A percentile compares a stretch with the other conserved stretches of the same genome.
Conservation (phyloP, 768 basidiomycete genomes). For the Amanita inopinata region DNA sequence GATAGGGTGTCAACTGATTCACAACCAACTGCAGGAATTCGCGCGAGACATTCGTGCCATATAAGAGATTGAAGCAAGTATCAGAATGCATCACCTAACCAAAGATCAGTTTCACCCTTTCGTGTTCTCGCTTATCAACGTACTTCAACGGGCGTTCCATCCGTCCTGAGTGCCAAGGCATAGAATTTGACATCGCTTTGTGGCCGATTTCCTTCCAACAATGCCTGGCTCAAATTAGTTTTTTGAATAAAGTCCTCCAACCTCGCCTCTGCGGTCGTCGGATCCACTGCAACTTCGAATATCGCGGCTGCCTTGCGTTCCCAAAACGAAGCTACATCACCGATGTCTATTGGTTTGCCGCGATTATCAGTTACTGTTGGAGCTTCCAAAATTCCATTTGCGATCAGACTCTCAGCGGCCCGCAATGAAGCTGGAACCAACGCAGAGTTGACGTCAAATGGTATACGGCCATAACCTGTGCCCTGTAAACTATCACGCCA, state of each 20-base stretch:
- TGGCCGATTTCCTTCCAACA: conserved; percentile 17
- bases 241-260: conserved; percentile 25
- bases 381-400: conserved; percentile 16
- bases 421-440: conserved; percentile 32
- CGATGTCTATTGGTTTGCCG: conserved; percentile 7
- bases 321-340: conserved; percentile 24
- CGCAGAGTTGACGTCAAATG: conserved; percentile 35
- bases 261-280: conserved; percentile 19
- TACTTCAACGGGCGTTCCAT: conserved; percentile 31
- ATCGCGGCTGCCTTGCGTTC: conserved; percentile 24
- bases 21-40: conserved; percentile 26
- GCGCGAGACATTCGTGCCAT: conserved; percentile 27
- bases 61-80: conserved; percentile 30
- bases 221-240: conserved; percentile 21
- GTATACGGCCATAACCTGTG: conserved; percentile 31
- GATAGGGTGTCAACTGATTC: conserved; percentile 32
- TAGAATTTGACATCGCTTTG: conserved; percentile 30
- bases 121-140: conserved; percentile 5
- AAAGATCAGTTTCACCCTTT: neutral
- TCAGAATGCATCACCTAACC: conserved; percentile 32
- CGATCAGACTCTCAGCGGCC: conserved; percentile 18
- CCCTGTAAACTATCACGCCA: conserved; percentile 36
- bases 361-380: neutral
- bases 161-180: conserved; percentile 26
- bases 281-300: conserved; percentile 26